Base-by-base conservation (phyloP, 2,329 filamentous ascomycete genomes). In the Venturia aucupariae region DNA sequence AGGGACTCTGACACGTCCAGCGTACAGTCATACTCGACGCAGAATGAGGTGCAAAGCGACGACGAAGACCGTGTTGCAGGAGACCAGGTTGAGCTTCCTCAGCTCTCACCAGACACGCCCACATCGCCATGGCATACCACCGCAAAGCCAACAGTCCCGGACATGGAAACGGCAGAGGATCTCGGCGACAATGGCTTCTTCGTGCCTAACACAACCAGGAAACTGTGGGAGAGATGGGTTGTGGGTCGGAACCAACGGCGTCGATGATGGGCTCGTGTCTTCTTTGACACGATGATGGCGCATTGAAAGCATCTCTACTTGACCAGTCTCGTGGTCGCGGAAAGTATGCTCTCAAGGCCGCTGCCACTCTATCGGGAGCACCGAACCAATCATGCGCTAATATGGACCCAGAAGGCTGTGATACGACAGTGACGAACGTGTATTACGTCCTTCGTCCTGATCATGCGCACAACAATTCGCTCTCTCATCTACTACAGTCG, bases 191-290 rank as follows among this genome's bases (percentile, higher is more conserved):
- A 83, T 67, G 81, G 81, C 0, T 66, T 73, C 3, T 71, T 70
- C 46, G 64, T 65, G 38, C 19, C 46, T 2, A 77, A 78, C 66
- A 69, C 72, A 42, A 80, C 83, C 68, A 76, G 82, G 62, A 83
- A 82, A 68, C 74, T 78, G 63, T 84, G 81, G 82, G 81, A 84
- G 71, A 78, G 78, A 68, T 84, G 82, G 82, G 79, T 81, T 15
- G 69, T 82, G 35, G 44, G 44, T 44, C 46, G 57, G 46, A 48
- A 55, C 32, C 63, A 55, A 19, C 19, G 24, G 57, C 63, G 51
- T 19, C 51, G 51, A 35, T 57, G 51, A 57, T n/a, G 27, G 51
- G 19, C 2, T 30, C 3, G 10, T n/a, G 30, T 35, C 15, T 35
- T 35, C 51, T 35, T 57, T 35, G 8, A 51, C 27, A 35, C 30